Base-by-base conservation (phyloP, 225 moss, liverwort and hornwort genomes). In the Pseudoscleropodium purum region DNA sequence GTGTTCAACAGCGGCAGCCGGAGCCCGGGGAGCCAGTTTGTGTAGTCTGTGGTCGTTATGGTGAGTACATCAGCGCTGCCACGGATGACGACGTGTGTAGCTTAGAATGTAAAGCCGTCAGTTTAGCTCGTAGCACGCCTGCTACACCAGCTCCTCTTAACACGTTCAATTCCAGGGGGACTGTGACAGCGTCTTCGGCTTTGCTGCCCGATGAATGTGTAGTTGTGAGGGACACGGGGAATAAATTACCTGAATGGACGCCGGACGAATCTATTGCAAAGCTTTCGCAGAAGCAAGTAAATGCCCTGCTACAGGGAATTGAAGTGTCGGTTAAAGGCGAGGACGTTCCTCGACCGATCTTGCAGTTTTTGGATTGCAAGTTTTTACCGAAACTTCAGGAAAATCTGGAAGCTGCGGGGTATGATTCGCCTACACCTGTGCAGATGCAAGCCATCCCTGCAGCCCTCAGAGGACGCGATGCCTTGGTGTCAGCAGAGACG, bases 381-480 rank as follows among this genome's bases (percentile, higher is more conserved):
- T 96, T 99, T 85, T 89, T 94, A 84, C 96, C 97, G 41, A 95
- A 92, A 88, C 94, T 99, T 87, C 94, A 92, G 92, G 92, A 89
- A 11, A 99, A 99, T 88, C 92, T 99, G n/a, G 96, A 99, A 78
- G 91, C 74, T 83, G 93, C 94, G n/a, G 95, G 97, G 30, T 99
- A 95, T 88, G 97, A 99, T 82, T 88, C 92, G 18, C 98, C 98
- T 30, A 99, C 98, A 30, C 96, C 98, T n/a, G 98, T 97, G 89
- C 98, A 99, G 90, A 99, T 99, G 97, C 98, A 97, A 92, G 89
- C 96, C 66, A 96, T 99, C 88, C 97, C 98, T 93, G 96, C 93
- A 59, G 96, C 92, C 77, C 90, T 99, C 70, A 92, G 94, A 84
- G 94, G 95, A 36, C 97, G 97, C 73, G 96, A 99, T 93, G 88